Evolutionary conservation across 352 stramenopile species (phyloP).

Genomic region (Phytophthora crassamura): DNA sequence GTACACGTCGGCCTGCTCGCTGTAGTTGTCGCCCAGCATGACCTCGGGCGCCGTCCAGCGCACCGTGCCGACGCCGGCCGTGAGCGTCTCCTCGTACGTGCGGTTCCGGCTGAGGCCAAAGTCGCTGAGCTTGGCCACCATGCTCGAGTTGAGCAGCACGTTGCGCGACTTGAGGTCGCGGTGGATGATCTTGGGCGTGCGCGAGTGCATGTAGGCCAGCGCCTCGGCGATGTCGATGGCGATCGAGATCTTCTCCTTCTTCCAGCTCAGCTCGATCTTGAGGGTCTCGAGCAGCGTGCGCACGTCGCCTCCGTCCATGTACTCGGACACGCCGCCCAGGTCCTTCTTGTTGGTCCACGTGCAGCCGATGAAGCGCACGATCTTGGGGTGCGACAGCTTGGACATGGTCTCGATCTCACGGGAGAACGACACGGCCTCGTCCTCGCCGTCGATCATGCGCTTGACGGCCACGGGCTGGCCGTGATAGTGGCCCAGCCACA

Average conservation of each 20-base stretch:
- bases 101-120: constrained; percentile 86
- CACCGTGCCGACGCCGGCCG: constrained; percentile 81
- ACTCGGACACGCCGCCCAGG: constrained; percentile 82
- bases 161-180: constrained; percentile 88
- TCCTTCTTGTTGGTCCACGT: constrained; percentile 86
- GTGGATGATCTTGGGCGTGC: constrained; percentile 86
- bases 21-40: constrained; percentile 90
- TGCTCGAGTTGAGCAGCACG: constrained; percentile 77
- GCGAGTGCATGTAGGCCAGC: constrained; percentile 86
- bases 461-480: constrained; percentile 87
- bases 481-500: constrained; percentile 90
- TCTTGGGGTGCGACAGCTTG: constrained; percentile 78
- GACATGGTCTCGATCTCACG: constrained; percentile 89
- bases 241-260: constrained; percentile 86
- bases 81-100: constrained; percentile 88
- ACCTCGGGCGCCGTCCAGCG: constrained; percentile 89
- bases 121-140: constrained; percentile 87
- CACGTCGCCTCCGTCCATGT: constrained; percentile 88
- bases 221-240: constrained; percentile 84
- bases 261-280: constrained; percentile 85
- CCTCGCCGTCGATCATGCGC: constrained; percentile 86
- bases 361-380: constrained; percentile 87
- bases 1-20: constrained; percentile 88
- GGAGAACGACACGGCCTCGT: constrained; percentile 78
- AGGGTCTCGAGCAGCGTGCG: constrained; percentile 82